A percentile compares a stretch with the other conserved stretches of the same genome.
phyloP scores from a whole-genome alignment of 495 filamentous ascomycete species.

The Daldinia childiae region DNA sequence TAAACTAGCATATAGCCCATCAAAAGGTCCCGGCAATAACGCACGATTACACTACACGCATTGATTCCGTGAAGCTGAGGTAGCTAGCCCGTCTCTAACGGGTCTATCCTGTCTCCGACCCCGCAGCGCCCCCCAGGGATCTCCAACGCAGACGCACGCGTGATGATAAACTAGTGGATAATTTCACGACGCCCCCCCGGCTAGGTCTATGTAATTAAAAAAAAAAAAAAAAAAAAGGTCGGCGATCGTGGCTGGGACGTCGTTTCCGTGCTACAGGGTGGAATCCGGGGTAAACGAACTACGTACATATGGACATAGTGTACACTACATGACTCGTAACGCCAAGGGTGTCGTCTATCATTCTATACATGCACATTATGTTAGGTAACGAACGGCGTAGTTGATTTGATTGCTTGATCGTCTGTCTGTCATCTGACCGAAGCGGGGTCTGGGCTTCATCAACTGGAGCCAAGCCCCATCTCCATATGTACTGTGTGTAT shows the following conservation, averaged over 20 bases:
- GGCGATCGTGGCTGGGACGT: slow-evolving; percentile 22
- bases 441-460: slow-evolving; percentile 38
- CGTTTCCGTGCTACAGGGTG: slow-evolving; percentile 3
- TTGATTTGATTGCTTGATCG: slow-evolving; percentile 29
- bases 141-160: slow-evolving; percentile 17
- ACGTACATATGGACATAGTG: slow-evolving; percentile 1
- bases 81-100: not conserved
- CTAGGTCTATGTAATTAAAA: slow-evolving; percentile 18
- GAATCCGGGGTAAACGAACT: slow-evolving; percentile 35
- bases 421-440: slow-evolving; percentile 46
- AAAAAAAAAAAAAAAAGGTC: not conserved
- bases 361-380: not conserved
- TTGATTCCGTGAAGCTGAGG: not conserved
- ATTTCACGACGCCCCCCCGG: slow-evolving; percentile 25
- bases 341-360: not conserved
- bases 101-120: slow-evolving; percentile 3
- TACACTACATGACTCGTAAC: slow-evolving; percentile 28
- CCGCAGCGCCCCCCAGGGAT: slow-evolving; percentile 18
- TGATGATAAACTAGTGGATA: slow-evolving; percentile 20
- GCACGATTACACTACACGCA: not conserved
- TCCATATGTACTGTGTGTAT: slow-evolving; percentile 26
- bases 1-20: not conserved
- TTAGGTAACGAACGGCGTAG: not conserved
- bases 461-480: slow-evolving; percentile 36
- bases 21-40: slow-evolving; percentile 1